Evolutionary conservation across 495 filamentous ascomycete genomes (phyloP).

Genomic region (Neurospora discreta): DNA sequence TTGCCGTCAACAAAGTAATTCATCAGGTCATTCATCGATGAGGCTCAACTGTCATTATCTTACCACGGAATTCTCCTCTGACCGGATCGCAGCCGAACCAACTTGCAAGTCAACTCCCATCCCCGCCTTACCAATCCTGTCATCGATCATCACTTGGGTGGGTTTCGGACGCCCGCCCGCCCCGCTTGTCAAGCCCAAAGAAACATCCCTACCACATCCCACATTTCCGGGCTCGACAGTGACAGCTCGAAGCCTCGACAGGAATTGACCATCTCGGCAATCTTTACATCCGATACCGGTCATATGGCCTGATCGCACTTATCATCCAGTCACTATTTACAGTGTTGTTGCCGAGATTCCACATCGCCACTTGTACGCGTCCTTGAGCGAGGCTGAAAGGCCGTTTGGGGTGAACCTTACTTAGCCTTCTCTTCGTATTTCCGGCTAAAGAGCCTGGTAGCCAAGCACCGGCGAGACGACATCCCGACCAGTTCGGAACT

Average conservation of each 20-base stretch:
- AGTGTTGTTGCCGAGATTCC: neutral
- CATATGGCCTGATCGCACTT: conserved; percentile 18
- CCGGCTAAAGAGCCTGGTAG: neutral
- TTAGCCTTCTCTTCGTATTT: neutral
- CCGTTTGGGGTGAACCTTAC: neutral
- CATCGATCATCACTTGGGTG: neutral
- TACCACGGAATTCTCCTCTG: neutral
- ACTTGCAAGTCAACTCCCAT: neutral
- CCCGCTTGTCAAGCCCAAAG: neutral
- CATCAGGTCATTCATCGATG: neutral
- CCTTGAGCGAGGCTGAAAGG: conserved; percentile 1
- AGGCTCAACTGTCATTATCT: neutral
- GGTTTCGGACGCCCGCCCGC: neutral
- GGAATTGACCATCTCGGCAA: conserved; percentile 7
- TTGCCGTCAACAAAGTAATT: neutral
- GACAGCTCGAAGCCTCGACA: neutral
- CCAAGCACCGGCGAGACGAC: neutral
- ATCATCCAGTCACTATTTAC: neutral
- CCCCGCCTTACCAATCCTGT: neutral
- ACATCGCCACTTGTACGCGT: conserved; percentile 24
- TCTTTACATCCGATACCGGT: conserved; percentile 8
- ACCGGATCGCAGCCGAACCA: neutral
- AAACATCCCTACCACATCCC: neutral
- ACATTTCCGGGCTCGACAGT: neutral
- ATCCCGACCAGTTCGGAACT: neutral